phyloP scores from a whole-genome alignment of 1,139 yeast species.

The Pichia cactophila region DNA sequence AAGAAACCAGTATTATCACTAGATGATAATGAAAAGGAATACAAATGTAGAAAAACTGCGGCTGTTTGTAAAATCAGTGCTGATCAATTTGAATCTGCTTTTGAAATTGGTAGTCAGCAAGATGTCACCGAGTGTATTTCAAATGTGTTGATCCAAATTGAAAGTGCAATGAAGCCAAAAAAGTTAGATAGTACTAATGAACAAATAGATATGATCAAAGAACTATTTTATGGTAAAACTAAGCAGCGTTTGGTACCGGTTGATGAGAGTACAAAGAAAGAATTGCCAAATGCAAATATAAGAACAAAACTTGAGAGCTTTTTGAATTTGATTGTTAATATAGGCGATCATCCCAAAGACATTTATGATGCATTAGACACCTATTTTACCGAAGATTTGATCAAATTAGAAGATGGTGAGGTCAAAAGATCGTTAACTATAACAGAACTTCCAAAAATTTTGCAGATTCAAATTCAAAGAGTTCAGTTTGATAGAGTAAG shows the following conservation, averaged over 20 bases:
- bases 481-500: constrained; percentile 78
- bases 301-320: constrained; percentile 72
- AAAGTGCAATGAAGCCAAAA: constrained; percentile 76
- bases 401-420: constrained; percentile 62
- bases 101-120: constrained; percentile 85
- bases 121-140: constrained; percentile 97
- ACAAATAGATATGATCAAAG: constrained; percentile 71
- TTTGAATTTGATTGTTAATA: constrained; percentile 71
- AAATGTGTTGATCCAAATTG: constrained; percentile 86
- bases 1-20: neutral
- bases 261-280: constrained; percentile 28
- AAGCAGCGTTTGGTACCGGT: constrained; percentile 46
- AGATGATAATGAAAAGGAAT: neutral
- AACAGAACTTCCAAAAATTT: constrained; percentile 63
- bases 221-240: constrained; percentile 70
- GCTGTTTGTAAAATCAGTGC: constrained; percentile 14
- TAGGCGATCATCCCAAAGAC: constrained; percentile 81
- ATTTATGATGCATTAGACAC: constrained; percentile 86
- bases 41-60: constrained; percentile 3
- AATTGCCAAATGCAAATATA: constrained; percentile 20
- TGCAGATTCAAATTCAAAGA: constrained; percentile 90
- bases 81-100: constrained; percentile 23
- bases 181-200: constrained; percentile 66
- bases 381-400: constrained; percentile 70
- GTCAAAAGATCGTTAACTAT: constrained; percentile 71